Base-by-base conservation (phyloP, 106 monocot genomes). In the Triglochin maritima region DNA sequence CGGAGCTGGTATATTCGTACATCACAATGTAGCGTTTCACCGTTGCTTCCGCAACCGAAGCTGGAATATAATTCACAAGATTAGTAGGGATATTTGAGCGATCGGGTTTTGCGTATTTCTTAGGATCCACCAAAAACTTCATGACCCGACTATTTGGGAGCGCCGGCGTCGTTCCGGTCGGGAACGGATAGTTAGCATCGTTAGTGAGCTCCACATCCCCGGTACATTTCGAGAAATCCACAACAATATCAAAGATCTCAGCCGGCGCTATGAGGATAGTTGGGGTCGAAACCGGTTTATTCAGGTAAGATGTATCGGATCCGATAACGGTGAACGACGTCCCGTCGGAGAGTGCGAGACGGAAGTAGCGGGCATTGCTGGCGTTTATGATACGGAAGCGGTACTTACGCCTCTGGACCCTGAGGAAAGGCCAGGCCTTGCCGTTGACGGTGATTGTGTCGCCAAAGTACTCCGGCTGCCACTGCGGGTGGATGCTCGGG, bases 381-480 rank as follows among this genome's bases (percentile, higher is more conserved):
- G 91, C 87, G 72, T 96, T 96, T 62, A 96, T 62, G 42, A 96
- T 84, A 41, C 96, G 90, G 70, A 95, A 85, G n/a, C 95, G 78
- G 63, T 95, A 90, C 50, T 71, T 81, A 11, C 81, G 70, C 16
- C 81, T 77, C 42, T 65, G 70, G 44, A 56, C 69, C 14, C 47
- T 62, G 65, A 90, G 69, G 59, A 47, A 67, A 0, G 96, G 96
- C 96, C 96, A 96, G 1, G 88, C 96, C 68, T 88, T 96, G 8
- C 96, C 96, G 68, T 96, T 96, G 80, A 88, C 96, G 61, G 84
- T 64, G 66, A 96, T 77, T 56, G 74, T 88, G 58, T 79, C 62
- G 57, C 95, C 95, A 53, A 90, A 95, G 78, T 87, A 95, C 79
- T 95, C 95, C 4, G 95, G 95, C 70, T 89, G 93, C 93, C 93